Base-by-base conservation (phyloP, 2,329 filamentous ascomycete species). In the Talaromyces islandicus region DNA sequence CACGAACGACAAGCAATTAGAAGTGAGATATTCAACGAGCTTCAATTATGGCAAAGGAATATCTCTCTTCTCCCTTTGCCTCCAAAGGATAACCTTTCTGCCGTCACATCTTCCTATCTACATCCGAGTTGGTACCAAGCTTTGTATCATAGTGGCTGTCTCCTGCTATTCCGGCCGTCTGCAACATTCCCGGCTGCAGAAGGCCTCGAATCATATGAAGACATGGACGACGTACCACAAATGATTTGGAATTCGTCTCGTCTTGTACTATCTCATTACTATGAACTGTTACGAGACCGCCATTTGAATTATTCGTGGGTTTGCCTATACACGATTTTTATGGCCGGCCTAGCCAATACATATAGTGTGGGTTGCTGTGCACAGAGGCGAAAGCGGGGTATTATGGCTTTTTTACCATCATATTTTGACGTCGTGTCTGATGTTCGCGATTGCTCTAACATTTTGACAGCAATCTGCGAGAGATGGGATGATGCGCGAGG, bases 241-340 rank as follows among this genome's bases (percentile, higher is more conserved):
- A 43, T 51, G 29, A 38, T 32, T 9, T 61, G 56, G 32, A 60
- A 60, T 25, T 58, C 55, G n/a, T 58, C 55, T 21, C 58, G 58
- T 11, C 19, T 29, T 2, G 58, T 60, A 1, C 9, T 63, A 21
- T 25, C 52, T 35, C 25, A 58, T 11, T 64, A 65, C 46, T 52
- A 32, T 25, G 38, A 63, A 43, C 59, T 66, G 3, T 54, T 64
- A 12, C 56, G 59, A 0, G 57, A 57, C 21, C 62, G 64, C 2
- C 58, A 58, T 12, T 60, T 66, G 41, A 64, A 65, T 50, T 65
- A 65, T 58, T 66, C 64, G 7, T 66, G 64, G 64, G 60, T 66
- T 12, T 62, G 60, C 14, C 46, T 66, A 29, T 64, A 66, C 38
- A 60, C 59, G n/a, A 62, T 66, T 12, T 64, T 66, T 59, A 65